Percentiles rank a stretch among this genome's conserved stretches.
Evolutionary conservation across 2,329 filamentous ascomycete genomes (phyloP).

Genomic region (Colletotrichum viniferum): DNA sequence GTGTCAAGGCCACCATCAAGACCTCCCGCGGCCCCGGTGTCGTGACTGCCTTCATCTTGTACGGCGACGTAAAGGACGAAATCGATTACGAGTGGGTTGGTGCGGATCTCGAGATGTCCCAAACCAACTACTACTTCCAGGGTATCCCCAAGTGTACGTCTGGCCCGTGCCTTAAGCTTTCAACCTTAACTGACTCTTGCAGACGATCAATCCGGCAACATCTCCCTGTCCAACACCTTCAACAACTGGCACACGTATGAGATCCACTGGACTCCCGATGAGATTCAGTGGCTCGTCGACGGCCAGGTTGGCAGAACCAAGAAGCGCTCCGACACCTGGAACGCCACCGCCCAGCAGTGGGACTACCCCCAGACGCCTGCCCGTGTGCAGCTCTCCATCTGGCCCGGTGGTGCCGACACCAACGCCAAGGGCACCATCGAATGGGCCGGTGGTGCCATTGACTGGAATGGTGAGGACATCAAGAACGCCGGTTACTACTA

Average conservation of each 20-base stretch:
- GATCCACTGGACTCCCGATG: slow-evolving; percentile 89
- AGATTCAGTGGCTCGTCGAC: slow-evolving; percentile 86
- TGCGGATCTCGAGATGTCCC: slow-evolving; percentile 73
- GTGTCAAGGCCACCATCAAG: slow-evolving; percentile 83
- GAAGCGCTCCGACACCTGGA: slow-evolving; percentile 83
- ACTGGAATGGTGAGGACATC: slow-evolving; percentile 86
- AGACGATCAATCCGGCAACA: slow-evolving; percentile 80
- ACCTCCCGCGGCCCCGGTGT: slow-evolving; percentile 86
- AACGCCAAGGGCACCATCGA: slow-evolving; percentile 85
- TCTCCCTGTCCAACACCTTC: slow-evolving; percentile 73
- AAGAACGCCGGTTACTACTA: slow-evolving; percentile 87
- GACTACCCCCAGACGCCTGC: slow-evolving; percentile 90
- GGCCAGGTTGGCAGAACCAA: slow-evolving; percentile 77
- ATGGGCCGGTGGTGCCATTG: slow-evolving; percentile 90
- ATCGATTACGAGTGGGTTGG: slow-evolving; percentile 98
- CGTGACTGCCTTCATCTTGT: slow-evolving; percentile 94
- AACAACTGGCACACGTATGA: slow-evolving; percentile 86
- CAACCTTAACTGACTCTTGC: slow-evolving; percentile 21
- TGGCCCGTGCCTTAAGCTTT: slow-evolving; percentile 15
- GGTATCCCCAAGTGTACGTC: slow-evolving; percentile 86
- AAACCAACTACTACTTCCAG: slow-evolving; percentile 98
- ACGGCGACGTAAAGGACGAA: slow-evolving; percentile 96
- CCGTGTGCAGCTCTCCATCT: slow-evolving; percentile 91
- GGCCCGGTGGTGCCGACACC: slow-evolving; percentile 83
- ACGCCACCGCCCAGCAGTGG: slow-evolving; percentile 80